Conservation (phyloP, 1,139 yeast species). For the Candida dubliniensis region DNA sequence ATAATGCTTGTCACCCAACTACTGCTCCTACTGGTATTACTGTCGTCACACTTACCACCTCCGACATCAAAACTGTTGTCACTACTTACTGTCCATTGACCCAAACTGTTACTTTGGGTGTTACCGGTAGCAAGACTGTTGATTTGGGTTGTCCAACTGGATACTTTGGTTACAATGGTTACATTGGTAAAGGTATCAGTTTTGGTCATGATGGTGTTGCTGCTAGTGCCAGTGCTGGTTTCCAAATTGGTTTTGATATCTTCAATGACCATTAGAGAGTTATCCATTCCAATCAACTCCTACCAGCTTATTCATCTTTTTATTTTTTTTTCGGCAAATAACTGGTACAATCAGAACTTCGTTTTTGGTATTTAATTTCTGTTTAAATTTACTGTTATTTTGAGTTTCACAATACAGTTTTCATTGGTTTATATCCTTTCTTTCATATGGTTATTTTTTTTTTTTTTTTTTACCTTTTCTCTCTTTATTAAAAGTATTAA, state of each 20-base stretch:
- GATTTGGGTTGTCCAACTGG: constrained; percentile 10
- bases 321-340: neutral
- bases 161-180: constrained; percentile 5
- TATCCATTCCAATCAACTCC: neutral
- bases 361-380: constrained; percentile 5
- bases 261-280: neutral
- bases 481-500: neutral
- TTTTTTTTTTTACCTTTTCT: neutral
- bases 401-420: neutral
- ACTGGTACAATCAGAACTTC: constrained; percentile 4
- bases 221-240: neutral
- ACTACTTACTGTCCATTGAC: constrained; percentile 14
- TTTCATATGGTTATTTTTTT: neutral
- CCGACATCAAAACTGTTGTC: constrained; percentile 6
- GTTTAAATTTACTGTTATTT: constrained; percentile 2
- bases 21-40: constrained; percentile 10
- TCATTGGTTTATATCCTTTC: neutral
- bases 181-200: constrained; percentile 2
- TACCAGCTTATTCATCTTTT: neutral
- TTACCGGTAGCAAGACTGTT: constrained; percentile 1
- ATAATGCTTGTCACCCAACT: constrained; percentile 4
- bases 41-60: constrained; percentile 6
- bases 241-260: constrained; percentile 1
- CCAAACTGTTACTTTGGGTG: constrained; percentile 6
- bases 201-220: neutral